Percentiles rank a stretch among this genome's conserved stretches.
These are phyloP conservation scores for Limnanthes douglasii DNA, from an alignment of 345 rosid species.

Conservation along the genomic window DNA sequence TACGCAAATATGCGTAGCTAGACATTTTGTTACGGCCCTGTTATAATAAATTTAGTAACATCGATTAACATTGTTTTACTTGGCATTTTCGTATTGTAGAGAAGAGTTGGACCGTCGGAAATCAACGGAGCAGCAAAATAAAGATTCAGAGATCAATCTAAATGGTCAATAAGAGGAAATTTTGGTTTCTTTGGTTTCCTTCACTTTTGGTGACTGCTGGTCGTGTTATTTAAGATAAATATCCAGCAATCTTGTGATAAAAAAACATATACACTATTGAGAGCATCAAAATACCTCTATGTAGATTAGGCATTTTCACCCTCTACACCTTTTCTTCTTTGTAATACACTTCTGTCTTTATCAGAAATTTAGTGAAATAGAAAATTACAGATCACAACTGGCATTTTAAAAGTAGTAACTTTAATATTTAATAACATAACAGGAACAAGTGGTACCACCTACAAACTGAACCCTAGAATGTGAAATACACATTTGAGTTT, in stretches of 20 bases:
- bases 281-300: constrained; percentile 5
- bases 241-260: no score
- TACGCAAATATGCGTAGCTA: no score
- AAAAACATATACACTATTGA: constrained; percentile 4
- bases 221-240: constrained; percentile 9
- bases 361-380: constrained; percentile 2
- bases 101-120: constrained; percentile 19
- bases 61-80: neutral
- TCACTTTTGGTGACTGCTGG: neutral
- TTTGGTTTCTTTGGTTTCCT: constrained; percentile 1
- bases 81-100: neutral
- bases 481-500: no score
- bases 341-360: neutral
- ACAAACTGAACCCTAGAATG: no score
- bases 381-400: no score
- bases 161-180: constrained; percentile 14
- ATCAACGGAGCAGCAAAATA: constrained; percentile 16
- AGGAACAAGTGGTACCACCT: no score
- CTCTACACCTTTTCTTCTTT: constrained; percentile 1
- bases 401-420: no score
- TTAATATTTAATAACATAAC: no score
- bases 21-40: neutral
- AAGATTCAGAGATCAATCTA: constrained; percentile 12
- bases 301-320: constrained; percentile 6
- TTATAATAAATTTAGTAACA: neutral